Conservation (phyloP, 2,329 filamentous ascomycete species). For the Keithomyces neogunnii region DNA sequence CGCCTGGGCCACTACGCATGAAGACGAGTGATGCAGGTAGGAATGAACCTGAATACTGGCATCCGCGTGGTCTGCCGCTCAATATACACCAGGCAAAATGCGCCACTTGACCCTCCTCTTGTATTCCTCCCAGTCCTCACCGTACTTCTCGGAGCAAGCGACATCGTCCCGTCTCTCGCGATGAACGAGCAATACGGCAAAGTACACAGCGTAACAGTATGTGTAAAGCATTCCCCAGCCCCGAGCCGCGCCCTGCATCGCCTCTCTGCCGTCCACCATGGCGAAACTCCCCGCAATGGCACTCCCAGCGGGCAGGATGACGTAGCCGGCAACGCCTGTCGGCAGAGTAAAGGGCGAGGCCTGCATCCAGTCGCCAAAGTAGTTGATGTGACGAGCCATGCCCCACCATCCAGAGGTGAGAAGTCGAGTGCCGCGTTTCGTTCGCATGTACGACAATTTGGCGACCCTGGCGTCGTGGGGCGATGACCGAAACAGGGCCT, state of each 20-base stretch:
- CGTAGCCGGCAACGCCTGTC: constrained; percentile 72
- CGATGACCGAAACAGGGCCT: constrained; percentile 84
- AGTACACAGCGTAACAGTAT: constrained; percentile 88
- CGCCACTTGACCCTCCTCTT: constrained; percentile 67
- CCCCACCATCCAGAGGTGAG: constrained; percentile 89
- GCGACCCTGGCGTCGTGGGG: constrained; percentile 68
- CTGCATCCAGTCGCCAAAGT: constrained; percentile 88
- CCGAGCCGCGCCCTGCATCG: constrained; percentile 60
- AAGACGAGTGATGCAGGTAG: no score
- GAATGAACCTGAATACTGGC: no score
- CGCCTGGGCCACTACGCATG: no score
- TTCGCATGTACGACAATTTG: constrained; percentile 76
- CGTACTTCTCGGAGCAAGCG: constrained; percentile 81
- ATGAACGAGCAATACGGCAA: constrained; percentile 73
- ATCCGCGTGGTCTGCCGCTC: background rate
- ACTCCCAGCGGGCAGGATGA: constrained; percentile 48
- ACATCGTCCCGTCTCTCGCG: constrained; percentile 77
- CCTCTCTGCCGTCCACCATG: constrained; percentile 48
- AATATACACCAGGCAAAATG: constrained; percentile 79
- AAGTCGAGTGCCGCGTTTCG: constrained; percentile 67
- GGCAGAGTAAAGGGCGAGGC: constrained; percentile 79
- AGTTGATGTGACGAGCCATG: constrained; percentile 82
- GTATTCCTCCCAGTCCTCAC: constrained; percentile 81
- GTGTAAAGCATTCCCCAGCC: constrained; percentile 82
- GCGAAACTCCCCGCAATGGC: constrained; percentile 39